These are phyloP conservation scores for Acanthamoeba healyi DNA, from an alignment of 208 protist genomes.

Conservation along the genomic window DNA sequence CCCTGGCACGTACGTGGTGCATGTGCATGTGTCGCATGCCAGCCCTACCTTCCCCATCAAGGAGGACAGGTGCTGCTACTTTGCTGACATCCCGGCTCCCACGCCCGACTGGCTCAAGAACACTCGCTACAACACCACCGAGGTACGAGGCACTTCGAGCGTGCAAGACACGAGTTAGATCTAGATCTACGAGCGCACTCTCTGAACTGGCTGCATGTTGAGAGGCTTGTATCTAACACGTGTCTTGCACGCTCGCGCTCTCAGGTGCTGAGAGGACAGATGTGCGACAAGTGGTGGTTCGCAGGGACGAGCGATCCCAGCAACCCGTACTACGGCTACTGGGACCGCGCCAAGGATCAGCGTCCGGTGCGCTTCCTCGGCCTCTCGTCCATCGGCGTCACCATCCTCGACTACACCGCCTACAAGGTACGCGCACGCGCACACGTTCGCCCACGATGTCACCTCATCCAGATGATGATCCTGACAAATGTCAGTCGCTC, in stretches of 20 bases:
- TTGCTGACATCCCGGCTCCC: neutral
- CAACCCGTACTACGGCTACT: slow-evolving; percentile 46
- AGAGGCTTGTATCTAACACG: too few species aligned
- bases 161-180: too few species aligned
- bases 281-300: slow-evolving; percentile 49
- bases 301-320: neutral
- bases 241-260: neutral
- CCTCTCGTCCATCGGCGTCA: slow-evolving; percentile 51
- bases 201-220: too few species aligned
- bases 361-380: slow-evolving; percentile 8
- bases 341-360: neutral
- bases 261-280: neutral
- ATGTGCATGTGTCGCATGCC: too few species aligned
- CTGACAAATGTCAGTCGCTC: neutral
- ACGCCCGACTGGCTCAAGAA: slow-evolving; percentile 14
- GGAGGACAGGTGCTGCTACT: slow-evolving; percentile 22
- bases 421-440: neutral
- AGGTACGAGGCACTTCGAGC: neutral
- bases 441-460: too few species aligned
- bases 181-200: too few species aligned
- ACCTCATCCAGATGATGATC: neutral
- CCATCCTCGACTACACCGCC: slow-evolving; percentile 45
- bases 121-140: neutral
- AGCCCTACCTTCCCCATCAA: neutral
- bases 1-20: neutral